Evolutionary conservation across 2,329 filamentous ascomycete genomes (phyloP).

Genomic region (Nigrospora sphaerica): DNA sequence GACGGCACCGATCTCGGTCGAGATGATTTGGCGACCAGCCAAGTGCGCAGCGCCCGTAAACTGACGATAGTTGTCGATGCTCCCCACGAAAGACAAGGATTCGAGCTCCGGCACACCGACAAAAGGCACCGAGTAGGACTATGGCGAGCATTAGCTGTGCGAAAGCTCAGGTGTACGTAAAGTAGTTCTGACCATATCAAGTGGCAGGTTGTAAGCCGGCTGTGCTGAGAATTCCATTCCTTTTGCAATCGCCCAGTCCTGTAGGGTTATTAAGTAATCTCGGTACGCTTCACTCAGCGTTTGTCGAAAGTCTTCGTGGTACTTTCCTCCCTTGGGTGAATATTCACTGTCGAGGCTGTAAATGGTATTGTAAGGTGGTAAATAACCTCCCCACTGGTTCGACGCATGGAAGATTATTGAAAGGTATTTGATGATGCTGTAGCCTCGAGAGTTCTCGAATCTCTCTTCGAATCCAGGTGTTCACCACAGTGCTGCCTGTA

Average conservation of each 20-base stretch:
- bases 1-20: slow-evolving; percentile 15
- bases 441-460: slow-evolving; percentile 11
- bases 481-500: slow-evolving; percentile 14
- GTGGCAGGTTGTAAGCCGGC: slow-evolving; percentile 17
- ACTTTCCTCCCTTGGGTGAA: slow-evolving; percentile 6
- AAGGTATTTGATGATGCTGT: slow-evolving; percentile 9
- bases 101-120: slow-evolving; percentile 15
- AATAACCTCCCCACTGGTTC: slow-evolving; percentile 10
- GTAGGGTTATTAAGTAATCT: slow-evolving; percentile 7
- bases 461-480: slow-evolving; percentile 9
- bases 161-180: background rate
- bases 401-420: slow-evolving; percentile 14
- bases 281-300: slow-evolving; percentile 12
- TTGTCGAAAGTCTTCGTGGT: slow-evolving; percentile 13
- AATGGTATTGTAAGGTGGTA: slow-evolving; percentile 12
- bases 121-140: slow-evolving; percentile 5
- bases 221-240: slow-evolving; percentile 13
- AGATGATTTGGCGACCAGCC: slow-evolving; percentile 10
- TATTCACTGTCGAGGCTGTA: slow-evolving; percentile 7
- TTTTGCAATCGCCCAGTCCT: slow-evolving; percentile 7
- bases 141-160: background rate
- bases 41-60: slow-evolving; percentile 16
- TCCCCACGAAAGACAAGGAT: slow-evolving; percentile 14
- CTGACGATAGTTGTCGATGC: slow-evolving; percentile 12
- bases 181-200: slow-evolving; percentile 12